These are phyloP conservation scores for Fusarium compactum DNA, from an alignment of 2,329 filamentous ascomycete species.

Conservation along the genomic window DNA sequence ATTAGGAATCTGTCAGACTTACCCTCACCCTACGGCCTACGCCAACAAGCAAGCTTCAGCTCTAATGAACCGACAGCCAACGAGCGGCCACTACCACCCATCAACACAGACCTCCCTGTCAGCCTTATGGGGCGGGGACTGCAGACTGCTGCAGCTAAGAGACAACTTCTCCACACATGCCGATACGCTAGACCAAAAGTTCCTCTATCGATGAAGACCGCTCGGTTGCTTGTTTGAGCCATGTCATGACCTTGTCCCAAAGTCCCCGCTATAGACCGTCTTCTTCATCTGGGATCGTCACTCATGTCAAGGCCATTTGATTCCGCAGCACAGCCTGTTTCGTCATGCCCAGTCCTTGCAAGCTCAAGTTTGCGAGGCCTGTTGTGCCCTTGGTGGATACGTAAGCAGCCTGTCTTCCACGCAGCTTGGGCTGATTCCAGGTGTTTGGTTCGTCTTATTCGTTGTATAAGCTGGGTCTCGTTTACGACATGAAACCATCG, in stretches of 20 bases:
- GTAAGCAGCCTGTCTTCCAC: constrained; percentile 38
- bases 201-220: constrained; percentile 18
- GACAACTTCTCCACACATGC: constrained; percentile 37
- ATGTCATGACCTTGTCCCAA: constrained; percentile 11
- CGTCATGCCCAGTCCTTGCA: constrained; percentile 35
- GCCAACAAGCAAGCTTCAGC: constrained; percentile 22
- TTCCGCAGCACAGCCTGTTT: constrained; percentile 21
- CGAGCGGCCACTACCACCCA: constrained; percentile 20
- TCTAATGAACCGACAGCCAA: constrained; percentile 27
- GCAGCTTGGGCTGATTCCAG: constrained; percentile 23
- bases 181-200: constrained; percentile 43
- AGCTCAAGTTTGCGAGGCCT: background rate
- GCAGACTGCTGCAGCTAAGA: constrained; percentile 28
- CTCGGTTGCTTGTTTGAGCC: constrained; percentile 21
- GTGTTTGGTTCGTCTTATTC: constrained; percentile 37
- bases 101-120: constrained; percentile 37
- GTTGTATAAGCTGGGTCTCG: constrained; percentile 33
- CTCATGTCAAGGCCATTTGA: constrained; percentile 14
- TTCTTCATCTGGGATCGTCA: background rate
- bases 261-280: constrained; percentile 16
- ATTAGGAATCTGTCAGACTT: constrained; percentile 19
- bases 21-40: background rate
- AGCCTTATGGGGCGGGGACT: constrained; percentile 46
- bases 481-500: constrained; percentile 41
- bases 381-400: constrained; percentile 38